Evolutionary conservation across 1,139 yeast genomes (phyloP), one percentile per base, ranked within the genome.

Genomic region (Hyphopichia fennica): DNA sequence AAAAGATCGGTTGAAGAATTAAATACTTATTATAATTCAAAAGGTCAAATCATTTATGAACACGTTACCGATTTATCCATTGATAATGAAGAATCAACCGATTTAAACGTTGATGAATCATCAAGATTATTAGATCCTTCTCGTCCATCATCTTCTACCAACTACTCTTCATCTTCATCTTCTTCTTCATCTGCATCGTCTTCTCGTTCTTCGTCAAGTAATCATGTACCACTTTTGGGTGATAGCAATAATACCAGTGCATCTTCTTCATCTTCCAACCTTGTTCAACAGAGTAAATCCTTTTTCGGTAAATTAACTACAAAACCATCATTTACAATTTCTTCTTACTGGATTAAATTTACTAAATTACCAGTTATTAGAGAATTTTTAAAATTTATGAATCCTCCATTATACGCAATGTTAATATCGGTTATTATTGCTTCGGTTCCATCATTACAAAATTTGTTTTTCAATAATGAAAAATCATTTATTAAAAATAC

Each of bases 401-500:
- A 93, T 63, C 97, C 98, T 10, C 99, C 99, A 9, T 71, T 93
- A 48, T 93, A 90, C 75, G 84, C 98, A 11, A 93, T 93, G 98
- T 63, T 88, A 20, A 64, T 84, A 1, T 84, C 97, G 9, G 82
- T 93, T 16, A 48, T 87, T 20, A 91, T 93, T 42, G 99, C 98
- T 1, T 80, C 95, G 1, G 72, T 88, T 15, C 89, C 95, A 3
- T 68, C 75, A 2, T 60, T 91, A 23, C 88, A 88, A 56, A 66
- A 72, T 38, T 75, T 78, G 43, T 78, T 91, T 49, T 91, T 85
- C 63, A 80, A 78, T 41, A 57, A 64, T 18, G 65, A 58, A 13
- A 56, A 57, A 3, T 51, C 64, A 2, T 90, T 93, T 57, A 61
- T 89, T 23, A 83, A 85, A 54, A 82, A 84, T 51, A 91, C 98